Conservation (phyloP, 352 stramenopile genomes). For the Phytophthora chlamydospora region DNA sequence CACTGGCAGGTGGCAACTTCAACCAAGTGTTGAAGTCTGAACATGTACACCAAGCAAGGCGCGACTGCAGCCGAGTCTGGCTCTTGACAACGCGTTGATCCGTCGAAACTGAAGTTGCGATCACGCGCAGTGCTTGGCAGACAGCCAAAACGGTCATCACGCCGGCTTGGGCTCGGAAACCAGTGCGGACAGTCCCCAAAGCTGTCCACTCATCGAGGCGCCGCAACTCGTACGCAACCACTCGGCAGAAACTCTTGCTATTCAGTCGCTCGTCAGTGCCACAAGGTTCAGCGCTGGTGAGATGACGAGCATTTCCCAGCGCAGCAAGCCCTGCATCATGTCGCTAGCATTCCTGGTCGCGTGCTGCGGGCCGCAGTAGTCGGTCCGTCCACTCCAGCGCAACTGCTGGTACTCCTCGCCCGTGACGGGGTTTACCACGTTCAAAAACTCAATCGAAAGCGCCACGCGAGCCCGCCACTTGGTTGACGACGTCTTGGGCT, state of each 20-base stretch:
- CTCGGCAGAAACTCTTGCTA: background rate
- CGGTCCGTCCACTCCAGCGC: conserved; percentile 45
- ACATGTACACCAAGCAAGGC: conserved; percentile 16
- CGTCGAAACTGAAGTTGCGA: background rate
- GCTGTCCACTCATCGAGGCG: too few relatives aligned
- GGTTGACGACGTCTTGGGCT: conserved; percentile 3
- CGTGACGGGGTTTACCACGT: conserved; percentile 34
- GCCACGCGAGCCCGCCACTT: conserved; percentile 43
- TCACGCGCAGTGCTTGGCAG: too few relatives aligned
- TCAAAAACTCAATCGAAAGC: conserved; percentile 50
- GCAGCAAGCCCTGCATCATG: conserved; percentile 43
- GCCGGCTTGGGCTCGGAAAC: too few relatives aligned
- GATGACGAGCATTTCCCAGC: conserved; percentile 49
- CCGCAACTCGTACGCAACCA: too few relatives aligned
- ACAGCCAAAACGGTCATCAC: too few relatives aligned
- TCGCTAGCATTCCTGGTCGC: conserved; percentile 47
- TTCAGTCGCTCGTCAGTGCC: conserved; percentile 13
- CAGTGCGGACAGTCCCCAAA: too few relatives aligned
- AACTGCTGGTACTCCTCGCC: conserved; percentile 35
- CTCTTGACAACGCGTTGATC: background rate
- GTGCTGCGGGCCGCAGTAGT: conserved; percentile 46
- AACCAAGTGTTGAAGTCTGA: conserved; percentile 18
- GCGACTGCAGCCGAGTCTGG: background rate
- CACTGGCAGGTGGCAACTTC: conserved; percentile 12
- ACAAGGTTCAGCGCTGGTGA: conserved; percentile 34